phyloP scores from a whole-genome alignment of 2,329 filamentous ascomycete genomes.

The Aureobasidium sp. region DNA sequence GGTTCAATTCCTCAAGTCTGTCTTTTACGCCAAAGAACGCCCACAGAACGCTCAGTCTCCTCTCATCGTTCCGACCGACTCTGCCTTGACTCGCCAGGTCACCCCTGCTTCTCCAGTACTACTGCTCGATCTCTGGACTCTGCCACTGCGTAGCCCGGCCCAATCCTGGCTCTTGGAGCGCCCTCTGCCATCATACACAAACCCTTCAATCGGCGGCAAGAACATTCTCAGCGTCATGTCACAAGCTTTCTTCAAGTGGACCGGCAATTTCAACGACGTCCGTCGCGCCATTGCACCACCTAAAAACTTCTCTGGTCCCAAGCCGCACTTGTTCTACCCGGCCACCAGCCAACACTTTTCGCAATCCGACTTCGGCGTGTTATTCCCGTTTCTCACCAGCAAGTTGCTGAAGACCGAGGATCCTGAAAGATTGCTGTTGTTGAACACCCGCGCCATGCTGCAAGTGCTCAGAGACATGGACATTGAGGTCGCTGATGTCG shows the following conservation, averaged over 20 bases:
- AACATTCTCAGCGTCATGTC: conserved; percentile 64
- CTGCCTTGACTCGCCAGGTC: conserved; percentile 54
- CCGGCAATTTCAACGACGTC: conserved; percentile 59
- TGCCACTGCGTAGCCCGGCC: conserved; percentile 57
- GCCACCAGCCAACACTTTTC: conserved; percentile 66
- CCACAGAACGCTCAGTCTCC: conserved; percentile 41
- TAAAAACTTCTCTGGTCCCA: conserved; percentile 17
- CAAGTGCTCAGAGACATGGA: conserved; percentile 50
- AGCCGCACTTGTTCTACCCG: conserved; percentile 66
- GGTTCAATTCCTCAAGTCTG: conserved; percentile 69
- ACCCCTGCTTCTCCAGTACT: conserved; percentile 57
- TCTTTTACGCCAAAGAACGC: conserved; percentile 51
- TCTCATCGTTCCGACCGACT: conserved; percentile 50
- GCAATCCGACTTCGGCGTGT: conserved; percentile 73
- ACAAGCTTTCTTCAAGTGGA: conserved; percentile 72
- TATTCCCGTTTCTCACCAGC: conserved; percentile 61
- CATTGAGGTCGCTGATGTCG: conserved; percentile 34
- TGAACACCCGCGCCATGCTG: conserved; percentile 77
- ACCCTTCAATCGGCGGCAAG: conserved; percentile 41
- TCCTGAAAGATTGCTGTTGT: conserved; percentile 67
- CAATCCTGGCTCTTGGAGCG: conserved; percentile 58
- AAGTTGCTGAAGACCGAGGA: conserved; percentile 50
- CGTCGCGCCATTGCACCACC: conserved; percentile 49
- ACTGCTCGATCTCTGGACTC: conserved; percentile 72
- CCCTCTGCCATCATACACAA: conserved; percentile 60